phyloP scores from a whole-genome alignment of 2,329 filamentous ascomycete species.

The Microcera coccophila region DNA sequence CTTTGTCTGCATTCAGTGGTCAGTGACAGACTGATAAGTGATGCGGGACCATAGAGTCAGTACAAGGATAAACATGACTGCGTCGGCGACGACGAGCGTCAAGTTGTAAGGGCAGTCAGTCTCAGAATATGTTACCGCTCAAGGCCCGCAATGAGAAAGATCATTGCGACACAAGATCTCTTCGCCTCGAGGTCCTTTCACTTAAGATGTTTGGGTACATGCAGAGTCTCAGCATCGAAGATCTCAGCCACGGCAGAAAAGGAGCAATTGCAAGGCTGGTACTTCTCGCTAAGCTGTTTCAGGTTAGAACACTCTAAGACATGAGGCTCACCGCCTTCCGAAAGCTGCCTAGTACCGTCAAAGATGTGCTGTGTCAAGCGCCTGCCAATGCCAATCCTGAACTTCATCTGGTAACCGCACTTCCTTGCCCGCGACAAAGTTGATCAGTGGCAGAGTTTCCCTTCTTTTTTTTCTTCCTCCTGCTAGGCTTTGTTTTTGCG shows the following conservation, averaged over 20 bases:
- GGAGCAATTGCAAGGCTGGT: constrained; percentile 8
- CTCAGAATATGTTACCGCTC: background rate
- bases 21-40: background rate
- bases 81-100: background rate
- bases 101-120: background rate
- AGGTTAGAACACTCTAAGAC: background rate
- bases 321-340: constrained; percentile 11
- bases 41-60: too few species aligned
- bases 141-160: constrained; percentile 1
- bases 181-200: too few species aligned
- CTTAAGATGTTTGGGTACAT: too few species aligned
- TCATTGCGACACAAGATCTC: constrained; percentile 1
- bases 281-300: constrained; percentile 1
- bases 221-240: constrained; percentile 1
- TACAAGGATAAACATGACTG: constrained; percentile 52
- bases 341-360: background rate
- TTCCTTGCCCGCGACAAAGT: background rate
- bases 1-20: constrained; percentile 62
- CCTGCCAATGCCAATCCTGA: too few species aligned
- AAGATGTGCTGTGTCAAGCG: too few species aligned
- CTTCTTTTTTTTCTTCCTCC: background rate
- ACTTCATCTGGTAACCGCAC: background rate
- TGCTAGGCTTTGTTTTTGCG: background rate
- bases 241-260: constrained; percentile 22
- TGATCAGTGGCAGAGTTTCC: background rate